phyloP scores from a whole-genome alignment of 768 basidiomycete genomes.

The Rhizopogon vulgaris region DNA sequence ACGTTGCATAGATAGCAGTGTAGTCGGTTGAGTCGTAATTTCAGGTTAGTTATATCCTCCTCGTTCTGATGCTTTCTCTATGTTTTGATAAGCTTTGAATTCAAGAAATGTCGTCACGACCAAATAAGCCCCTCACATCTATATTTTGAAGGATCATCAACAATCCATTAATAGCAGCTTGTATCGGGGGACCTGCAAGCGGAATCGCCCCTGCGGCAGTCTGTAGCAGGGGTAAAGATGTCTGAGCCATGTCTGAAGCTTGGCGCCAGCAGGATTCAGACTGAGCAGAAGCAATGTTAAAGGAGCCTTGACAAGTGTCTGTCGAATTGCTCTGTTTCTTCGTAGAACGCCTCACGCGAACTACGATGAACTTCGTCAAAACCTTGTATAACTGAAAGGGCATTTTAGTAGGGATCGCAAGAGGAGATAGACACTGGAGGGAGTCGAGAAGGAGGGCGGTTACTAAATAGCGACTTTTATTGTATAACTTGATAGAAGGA shows the following conservation, averaged over 20 bases:
- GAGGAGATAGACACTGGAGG: too few relatives aligned
- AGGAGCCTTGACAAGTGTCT: too few relatives aligned
- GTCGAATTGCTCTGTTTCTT: neutral
- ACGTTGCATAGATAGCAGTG: neutral
- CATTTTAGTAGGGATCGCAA: too few relatives aligned
- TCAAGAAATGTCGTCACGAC: neutral
- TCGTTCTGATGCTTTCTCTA: neutral
- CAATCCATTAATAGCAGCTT: neutral
- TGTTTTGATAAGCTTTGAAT: neutral
- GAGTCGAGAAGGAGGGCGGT: too few relatives aligned
- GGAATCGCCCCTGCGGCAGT: neutral
- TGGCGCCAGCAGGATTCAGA: neutral
- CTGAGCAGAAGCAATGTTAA: neutral
- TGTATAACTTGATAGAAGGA: too few relatives aligned
- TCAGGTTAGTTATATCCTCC: neutral
- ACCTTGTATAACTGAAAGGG: neutral
- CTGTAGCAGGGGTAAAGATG: neutral
- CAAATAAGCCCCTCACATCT: neutral
- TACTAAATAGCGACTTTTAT: too few relatives aligned
- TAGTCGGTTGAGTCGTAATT: neutral
- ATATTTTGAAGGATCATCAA: neutral
- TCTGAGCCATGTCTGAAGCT: neutral
- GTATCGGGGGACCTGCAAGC: neutral
- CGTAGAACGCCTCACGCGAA: neutral
- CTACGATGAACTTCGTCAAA: neutral